Percentiles rank a stretch among this genome's conserved stretches.
Evolutionary conservation across 2,329 filamentous ascomycete species (phyloP).

Genomic region (Ramularia collo-cygni): DNA sequence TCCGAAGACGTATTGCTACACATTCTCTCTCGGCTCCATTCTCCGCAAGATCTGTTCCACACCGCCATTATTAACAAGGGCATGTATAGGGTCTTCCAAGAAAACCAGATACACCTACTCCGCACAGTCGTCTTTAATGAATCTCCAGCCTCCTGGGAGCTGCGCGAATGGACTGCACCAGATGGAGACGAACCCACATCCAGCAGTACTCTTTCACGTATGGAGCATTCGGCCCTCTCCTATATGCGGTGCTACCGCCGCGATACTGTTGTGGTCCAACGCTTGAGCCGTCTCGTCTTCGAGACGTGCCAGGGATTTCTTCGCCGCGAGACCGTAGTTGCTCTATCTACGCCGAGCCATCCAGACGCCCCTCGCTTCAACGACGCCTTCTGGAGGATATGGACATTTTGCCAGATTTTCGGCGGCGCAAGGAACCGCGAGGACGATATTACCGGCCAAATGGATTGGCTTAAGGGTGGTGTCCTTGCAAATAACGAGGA

Average conservation of each 20-base stretch:
- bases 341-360: constrained; percentile 43
- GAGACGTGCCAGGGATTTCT: constrained; percentile 51
- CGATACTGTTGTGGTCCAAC: constrained; percentile 48
- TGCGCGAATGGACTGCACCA: constrained; percentile 51
- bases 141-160: constrained; percentile 55
- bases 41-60: constrained; percentile 49
- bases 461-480: constrained; percentile 58
- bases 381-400: constrained; percentile 58
- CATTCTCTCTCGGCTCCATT: constrained; percentile 45
- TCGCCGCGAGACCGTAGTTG: constrained; percentile 49
- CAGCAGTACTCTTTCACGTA: constrained; percentile 28
- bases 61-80: constrained; percentile 48
- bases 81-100: constrained; percentile 53
- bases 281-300: constrained; percentile 51
- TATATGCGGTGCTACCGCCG: constrained; percentile 47
- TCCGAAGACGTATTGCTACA: constrained; percentile 46
- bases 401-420: constrained; percentile 60
- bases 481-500: constrained; percentile 42
- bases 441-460: constrained; percentile 52
- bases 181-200: constrained; percentile 38
- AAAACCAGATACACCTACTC: constrained; percentile 49
- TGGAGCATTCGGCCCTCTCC: constrained; percentile 47
- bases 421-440: constrained; percentile 52
- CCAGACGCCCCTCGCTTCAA: constrained; percentile 47
- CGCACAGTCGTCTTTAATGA: constrained; percentile 45